Evolutionary conservation across 495 filamentous ascomycete species (phyloP).

Genomic region (Lasiosphaeria hispida): DNA sequence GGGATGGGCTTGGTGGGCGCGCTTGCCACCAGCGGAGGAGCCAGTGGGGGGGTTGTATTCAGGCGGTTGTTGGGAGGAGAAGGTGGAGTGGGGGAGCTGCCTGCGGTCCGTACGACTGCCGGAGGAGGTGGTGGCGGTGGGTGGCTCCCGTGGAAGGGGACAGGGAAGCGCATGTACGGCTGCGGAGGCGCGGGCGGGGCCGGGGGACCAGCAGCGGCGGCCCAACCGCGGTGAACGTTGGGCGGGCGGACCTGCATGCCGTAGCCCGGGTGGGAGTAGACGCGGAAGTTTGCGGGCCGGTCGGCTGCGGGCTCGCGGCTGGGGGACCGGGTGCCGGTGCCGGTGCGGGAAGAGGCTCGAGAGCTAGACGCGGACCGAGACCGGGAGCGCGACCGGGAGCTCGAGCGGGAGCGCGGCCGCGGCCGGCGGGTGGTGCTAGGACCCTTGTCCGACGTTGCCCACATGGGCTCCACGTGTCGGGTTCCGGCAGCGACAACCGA

Average conservation of each 20-base stretch:
- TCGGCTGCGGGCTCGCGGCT: not conserved
- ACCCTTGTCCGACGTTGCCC: not conserved
- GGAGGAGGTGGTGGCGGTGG: conserved; percentile 2
- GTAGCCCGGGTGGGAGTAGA: not conserved
- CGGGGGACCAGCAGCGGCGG: conserved; percentile 3
- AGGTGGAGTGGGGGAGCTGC: not conserved
- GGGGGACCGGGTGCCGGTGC: not conserved
- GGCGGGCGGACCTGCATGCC: not conserved
- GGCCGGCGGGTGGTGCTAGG: not conserved
- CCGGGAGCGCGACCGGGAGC: conserved; percentile 17
- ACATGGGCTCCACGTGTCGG: too few relatives aligned
- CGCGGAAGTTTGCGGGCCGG: not conserved
- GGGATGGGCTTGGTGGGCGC: not conserved
- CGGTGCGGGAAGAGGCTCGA: conserved; percentile 1
- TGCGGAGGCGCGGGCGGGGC: not conserved
- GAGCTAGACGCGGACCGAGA: conserved; percentile 31
- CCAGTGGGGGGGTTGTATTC: not conserved
- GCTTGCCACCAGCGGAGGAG: not conserved
- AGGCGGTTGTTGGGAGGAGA: not conserved
- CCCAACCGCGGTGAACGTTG: not conserved
- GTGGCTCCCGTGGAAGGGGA: not conserved
- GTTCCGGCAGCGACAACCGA: too few relatives aligned
- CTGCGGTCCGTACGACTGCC: not conserved
- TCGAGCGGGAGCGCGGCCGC: conserved; percentile 21
- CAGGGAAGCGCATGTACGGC: not conserved